Conservation (phyloP, 2,329 filamentous ascomycete species). For the Fusarium mangiferae region DNA sequence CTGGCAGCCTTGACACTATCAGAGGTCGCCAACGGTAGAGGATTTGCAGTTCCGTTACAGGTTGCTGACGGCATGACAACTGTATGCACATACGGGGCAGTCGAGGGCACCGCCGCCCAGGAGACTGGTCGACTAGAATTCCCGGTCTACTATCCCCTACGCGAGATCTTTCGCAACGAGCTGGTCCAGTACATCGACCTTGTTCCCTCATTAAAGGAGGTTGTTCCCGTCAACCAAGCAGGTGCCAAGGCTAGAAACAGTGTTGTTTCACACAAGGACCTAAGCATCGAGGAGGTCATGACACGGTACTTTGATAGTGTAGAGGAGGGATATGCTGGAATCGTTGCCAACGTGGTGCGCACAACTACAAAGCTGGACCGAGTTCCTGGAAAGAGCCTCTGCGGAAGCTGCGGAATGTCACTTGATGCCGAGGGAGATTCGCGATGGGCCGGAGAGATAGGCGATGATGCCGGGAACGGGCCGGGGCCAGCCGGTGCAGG, state of each 20-base stretch:
- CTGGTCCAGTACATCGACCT: slow-evolving; percentile 73
- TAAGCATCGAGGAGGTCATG: slow-evolving; percentile 94
- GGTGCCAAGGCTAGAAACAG: slow-evolving; percentile 42
- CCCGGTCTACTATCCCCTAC: slow-evolving; percentile 79
- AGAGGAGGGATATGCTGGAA: slow-evolving; percentile 86
- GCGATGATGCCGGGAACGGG: slow-evolving; percentile 50
- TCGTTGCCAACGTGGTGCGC: slow-evolving; percentile 94
- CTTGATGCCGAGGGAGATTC: slow-evolving; percentile 72
- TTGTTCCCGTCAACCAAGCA: slow-evolving; percentile 55
- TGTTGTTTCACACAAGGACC: slow-evolving; percentile 75
- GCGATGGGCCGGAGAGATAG: slow-evolving; percentile 71
- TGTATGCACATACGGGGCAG: slow-evolving; percentile 45
- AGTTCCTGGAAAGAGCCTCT: slow-evolving; percentile 56
- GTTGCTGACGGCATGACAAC: slow-evolving; percentile 75
- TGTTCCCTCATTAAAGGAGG: slow-evolving; percentile 60
- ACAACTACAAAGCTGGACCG: slow-evolving; percentile 84
- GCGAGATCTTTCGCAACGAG: slow-evolving; percentile 87
- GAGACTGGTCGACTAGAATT: slow-evolving; percentile 42
- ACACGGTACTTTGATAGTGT: slow-evolving; percentile 83
- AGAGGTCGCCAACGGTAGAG: slow-evolving; percentile 91
- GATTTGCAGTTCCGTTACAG: slow-evolving; percentile 83
- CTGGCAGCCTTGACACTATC: slow-evolving; percentile 87
- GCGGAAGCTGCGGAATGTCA: slow-evolving; percentile 76
- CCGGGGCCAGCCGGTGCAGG: slow-evolving; percentile 16
- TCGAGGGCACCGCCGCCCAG: slow-evolving; percentile 34